Base-by-base conservation (phyloP, 345 rosid species). In the Salix udensis region DNA sequence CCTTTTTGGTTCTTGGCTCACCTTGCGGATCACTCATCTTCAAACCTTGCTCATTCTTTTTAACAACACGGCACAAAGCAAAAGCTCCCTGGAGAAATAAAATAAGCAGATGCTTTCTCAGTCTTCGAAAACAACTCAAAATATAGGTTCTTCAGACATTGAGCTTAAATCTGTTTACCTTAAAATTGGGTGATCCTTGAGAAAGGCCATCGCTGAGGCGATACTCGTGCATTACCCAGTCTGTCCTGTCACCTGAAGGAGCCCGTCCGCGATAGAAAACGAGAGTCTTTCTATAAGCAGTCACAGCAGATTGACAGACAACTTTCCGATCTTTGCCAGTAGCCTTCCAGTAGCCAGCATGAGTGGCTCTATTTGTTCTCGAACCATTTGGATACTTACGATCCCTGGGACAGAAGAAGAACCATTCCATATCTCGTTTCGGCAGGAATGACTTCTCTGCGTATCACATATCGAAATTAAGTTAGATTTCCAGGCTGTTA, bases 321-420 rank as follows among this genome's bases (percentile, higher is more conserved):
- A 92, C 83, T 87, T 89, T 87, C 69, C 92, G 71, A 87, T 91
- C 95, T 85, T 92, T 95, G 4, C 98, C 97, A 0, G 97, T 92
- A 53, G 98, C 98, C 82, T 94, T 92, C 98, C 96, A 94, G 72
- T 94, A 92, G 48, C 98, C 97, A 65, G 94, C 88, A 79, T 85
- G 88, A 67, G 98, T 95, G 77, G 97, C 97, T 83, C 97, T 77
- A 65, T 95, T 95, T 36, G 96, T 88, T 79, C 96, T 79, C 6
- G 89, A 90, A 28, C 96, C 97, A 75, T 91, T 95, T 0, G 94
- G 96, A 70, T 93, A 90, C 81, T 95, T 93, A 68, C 93, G 83
- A 72, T 95, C 97, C 66, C 97, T 79, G 4, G 90, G 93, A 79
- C 93, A 91, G 86, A 91, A 93, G 83, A 95, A 95, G 89, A 93